These are phyloP conservation scores for Myrmaecium sp. DNA, from an alignment of 2,329 filamentous ascomycete species.

Conservation along the genomic window DNA sequence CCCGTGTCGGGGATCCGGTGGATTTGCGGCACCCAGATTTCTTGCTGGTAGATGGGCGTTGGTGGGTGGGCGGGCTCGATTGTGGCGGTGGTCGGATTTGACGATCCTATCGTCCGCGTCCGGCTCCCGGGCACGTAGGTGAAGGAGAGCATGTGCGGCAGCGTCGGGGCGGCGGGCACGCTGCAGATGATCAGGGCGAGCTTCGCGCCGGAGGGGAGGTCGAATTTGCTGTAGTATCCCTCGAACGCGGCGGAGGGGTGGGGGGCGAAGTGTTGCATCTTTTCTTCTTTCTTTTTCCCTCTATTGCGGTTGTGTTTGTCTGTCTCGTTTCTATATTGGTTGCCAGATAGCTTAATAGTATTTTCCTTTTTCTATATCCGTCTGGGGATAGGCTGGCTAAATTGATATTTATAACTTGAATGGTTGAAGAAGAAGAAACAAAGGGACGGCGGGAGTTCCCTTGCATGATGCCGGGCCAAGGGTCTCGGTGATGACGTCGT, in stretches of 20 bases:
- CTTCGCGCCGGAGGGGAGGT: conserved; percentile 27
- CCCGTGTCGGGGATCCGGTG: conserved; percentile 14
- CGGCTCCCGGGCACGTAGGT: conserved; percentile 26
- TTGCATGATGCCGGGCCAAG: too few species aligned
- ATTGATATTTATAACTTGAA: too few species aligned
- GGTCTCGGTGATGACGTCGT: too few species aligned
- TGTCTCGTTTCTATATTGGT: too few species aligned
- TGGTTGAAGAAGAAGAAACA: too few species aligned
- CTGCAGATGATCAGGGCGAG: conserved; percentile 30
- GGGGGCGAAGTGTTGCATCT: not conserved
- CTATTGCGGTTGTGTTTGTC: not conserved
- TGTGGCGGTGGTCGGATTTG: too few species aligned
- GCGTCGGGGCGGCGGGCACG: conserved; percentile 23
- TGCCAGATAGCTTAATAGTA: too few species aligned
- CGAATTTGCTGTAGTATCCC: conserved; percentile 35
- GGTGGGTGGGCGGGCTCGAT: too few species aligned
- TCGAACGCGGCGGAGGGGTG: conserved; percentile 26
- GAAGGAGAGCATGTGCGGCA: conserved; percentile 30
- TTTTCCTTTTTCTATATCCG: too few species aligned
- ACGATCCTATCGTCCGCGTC: conserved; percentile 9
- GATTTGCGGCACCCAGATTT: conserved; percentile 26
- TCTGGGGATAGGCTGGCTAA: too few species aligned
- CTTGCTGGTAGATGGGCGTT: conserved; percentile 26
- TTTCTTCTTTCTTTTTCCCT: not conserved
- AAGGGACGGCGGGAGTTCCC: too few species aligned